phyloP scores from a whole-genome alignment of 305 asterid species.

The Fraxinus floribunda region DNA sequence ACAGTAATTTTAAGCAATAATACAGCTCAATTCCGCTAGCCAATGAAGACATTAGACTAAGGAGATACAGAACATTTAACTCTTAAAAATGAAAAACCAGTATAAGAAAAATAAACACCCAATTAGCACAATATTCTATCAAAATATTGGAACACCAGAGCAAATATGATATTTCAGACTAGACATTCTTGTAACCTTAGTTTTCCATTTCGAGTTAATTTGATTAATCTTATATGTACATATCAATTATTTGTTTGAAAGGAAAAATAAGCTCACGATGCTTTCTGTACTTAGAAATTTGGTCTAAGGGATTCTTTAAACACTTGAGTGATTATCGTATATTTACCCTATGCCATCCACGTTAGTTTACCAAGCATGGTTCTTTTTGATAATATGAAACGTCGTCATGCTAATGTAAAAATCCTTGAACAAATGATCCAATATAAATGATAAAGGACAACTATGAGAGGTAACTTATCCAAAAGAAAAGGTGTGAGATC shows the following conservation, averaged over 20 bases:
- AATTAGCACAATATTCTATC: no score
- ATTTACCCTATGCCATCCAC: background rate
- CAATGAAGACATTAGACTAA: background rate
- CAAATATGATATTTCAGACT: background rate
- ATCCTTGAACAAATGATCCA: background rate
- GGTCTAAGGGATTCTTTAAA: background rate
- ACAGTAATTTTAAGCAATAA: slow-evolving; percentile 8
- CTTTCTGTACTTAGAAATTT: background rate
- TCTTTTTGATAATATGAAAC: background rate
- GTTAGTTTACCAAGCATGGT: background rate
- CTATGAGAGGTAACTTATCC: background rate
- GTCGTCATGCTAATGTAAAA: background rate
- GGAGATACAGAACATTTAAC: background rate
- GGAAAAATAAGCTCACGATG: background rate
- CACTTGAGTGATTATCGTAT: background rate
- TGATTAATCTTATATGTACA: background rate
- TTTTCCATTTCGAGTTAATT: background rate
- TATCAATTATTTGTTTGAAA: no score
- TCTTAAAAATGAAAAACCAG: background rate
- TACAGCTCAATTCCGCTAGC: background rate
- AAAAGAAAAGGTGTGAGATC: background rate
- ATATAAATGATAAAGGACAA: background rate
- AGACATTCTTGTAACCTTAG: background rate
- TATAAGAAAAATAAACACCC: background rate
- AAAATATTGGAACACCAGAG: background rate